Evolutionary conservation across 192 early-diverging fungal species (phyloP), one percentile per base, ranked within the genome.

Genomic region (Geranomyces michiganensis): DNA sequence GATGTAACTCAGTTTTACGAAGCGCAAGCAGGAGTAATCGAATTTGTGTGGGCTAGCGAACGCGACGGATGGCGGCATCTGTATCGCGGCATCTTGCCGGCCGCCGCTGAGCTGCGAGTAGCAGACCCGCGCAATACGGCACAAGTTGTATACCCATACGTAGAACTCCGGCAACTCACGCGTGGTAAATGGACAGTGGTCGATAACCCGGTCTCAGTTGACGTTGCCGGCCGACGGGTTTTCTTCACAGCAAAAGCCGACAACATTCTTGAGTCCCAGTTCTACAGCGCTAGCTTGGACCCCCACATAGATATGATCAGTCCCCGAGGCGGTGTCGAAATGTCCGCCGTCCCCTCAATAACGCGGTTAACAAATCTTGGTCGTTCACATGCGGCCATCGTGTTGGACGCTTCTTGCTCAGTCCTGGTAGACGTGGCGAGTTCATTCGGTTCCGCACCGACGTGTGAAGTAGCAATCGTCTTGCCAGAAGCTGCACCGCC

Each of bases 191-290:
- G 87, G 79, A 78, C 78, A 49, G 76, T 89, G 13, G 65, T 87
- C 1, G 89, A 90, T 67, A 71, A 78, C 61, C 80, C 81, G 1
- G 81, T 90, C 48, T 76, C 67, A 27, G 83, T 90, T 1, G 89
- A 90, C 51, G 58, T 71, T 7, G 10, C 29, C 22, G 70, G 83
- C 9, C 62, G 82, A 26, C 76, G 88, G 14, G 84, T 90, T 0
- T 90, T 88, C 51, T 90, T 90, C 59, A 81, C 71, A 10, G 89
- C 75, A 7, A 90, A 88, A 61, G 68, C 62, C 22, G 88, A 89
- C 41, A 73, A 78, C 0, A 81, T 85, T 13, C 58, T 88, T 15
- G 89, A 90, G 69, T 75, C 78, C 1, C 89, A 90, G 66, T 68
- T 90, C 0, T 90, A 90, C 68, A 88, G 87, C 27, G 56, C 26